Conservation (phyloP, 1,284 basidiomycete species). For the Ganoderma leucocontextum region DNA sequence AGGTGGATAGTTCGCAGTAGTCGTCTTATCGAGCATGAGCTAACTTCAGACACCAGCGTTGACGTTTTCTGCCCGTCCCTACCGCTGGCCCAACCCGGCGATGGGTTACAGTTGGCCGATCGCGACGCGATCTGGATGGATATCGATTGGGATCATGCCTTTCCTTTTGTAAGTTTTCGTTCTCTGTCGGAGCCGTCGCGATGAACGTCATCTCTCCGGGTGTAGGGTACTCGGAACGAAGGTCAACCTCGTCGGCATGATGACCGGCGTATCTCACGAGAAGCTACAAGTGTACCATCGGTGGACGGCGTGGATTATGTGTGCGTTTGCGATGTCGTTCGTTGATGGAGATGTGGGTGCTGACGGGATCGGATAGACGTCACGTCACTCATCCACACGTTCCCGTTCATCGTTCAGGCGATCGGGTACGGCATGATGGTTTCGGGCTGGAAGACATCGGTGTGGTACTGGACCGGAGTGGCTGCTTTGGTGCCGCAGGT, state of each 20-base stretch:
- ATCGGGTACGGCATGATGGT: conserved; percentile 38
- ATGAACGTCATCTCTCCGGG: background rate
- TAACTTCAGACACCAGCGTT: conserved; percentile 35
- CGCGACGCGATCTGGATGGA: conserved; percentile 47
- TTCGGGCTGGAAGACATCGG: conserved; percentile 29
- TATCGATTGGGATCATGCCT: conserved; percentile 46
- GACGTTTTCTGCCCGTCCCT: conserved; percentile 43
- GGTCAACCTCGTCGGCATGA: conserved; percentile 47
- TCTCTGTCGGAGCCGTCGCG: background rate
- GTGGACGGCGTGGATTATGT: conserved; percentile 48
- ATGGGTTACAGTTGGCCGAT: conserved; percentile 50
- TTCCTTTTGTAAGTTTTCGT: conserved; percentile 43
- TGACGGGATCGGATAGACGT: conserved; percentile 36
- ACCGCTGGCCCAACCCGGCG: conserved; percentile 44
- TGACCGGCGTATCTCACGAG: conserved; percentile 54
- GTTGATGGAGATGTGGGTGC: background rate
- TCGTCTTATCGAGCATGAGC: background rate
- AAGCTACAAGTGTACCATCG: conserved; percentile 55
- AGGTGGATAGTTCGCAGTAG: conserved; percentile 27
- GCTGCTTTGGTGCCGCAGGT: conserved; percentile 49
- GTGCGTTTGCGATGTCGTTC: conserved; percentile 35
- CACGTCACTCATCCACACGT: conserved; percentile 48
- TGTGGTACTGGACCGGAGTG: conserved; percentile 48
- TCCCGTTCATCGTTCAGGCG: conserved; percentile 44
- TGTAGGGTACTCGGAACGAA: conserved; percentile 49